These are phyloP conservation scores for Naganishia liquefaciens DNA, from an alignment of 1,284 basidiomycete genomes.

Conservation along the genomic window DNA sequence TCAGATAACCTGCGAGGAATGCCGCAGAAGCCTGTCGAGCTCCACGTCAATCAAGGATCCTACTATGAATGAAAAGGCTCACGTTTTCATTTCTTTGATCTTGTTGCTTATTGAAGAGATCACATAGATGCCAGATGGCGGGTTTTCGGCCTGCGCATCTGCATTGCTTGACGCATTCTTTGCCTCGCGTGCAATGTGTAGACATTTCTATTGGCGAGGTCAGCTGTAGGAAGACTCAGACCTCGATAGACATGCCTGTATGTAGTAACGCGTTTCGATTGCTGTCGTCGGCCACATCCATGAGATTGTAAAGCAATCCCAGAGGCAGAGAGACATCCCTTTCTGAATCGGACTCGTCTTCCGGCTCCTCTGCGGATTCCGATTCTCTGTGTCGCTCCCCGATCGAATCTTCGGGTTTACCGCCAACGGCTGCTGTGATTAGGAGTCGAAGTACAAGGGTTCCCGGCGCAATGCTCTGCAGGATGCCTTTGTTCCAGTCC, in stretches of 20 bases:
- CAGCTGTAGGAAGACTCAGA: not conserved
- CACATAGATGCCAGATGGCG: conserved; percentile 18
- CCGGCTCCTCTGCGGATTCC: not conserved
- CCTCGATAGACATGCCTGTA: conserved; percentile 17
- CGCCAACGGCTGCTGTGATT: not conserved
- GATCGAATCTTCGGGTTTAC: not conserved
- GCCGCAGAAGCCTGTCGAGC: conserved; percentile 28
- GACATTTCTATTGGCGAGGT: conserved; percentile 7
- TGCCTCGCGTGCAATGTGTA: conserved; percentile 6
- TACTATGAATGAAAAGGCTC: not conserved
- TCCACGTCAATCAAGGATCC: not conserved
- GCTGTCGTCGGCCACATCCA: conserved; percentile 13
- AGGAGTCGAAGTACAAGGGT: conserved; percentile 8
- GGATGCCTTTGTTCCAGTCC: conserved; percentile 5
- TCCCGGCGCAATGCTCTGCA: conserved; percentile 5
- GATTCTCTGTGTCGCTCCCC: not conserved
- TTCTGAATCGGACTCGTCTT: not conserved
- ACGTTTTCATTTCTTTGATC: conserved; percentile 25
- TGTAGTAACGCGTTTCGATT: conserved; percentile 1
- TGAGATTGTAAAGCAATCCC: conserved; percentile 26
- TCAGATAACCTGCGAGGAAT: conserved; percentile 33
- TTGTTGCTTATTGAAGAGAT: conserved; percentile 29
- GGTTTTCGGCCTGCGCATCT: conserved; percentile 8
- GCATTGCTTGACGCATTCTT: conserved; percentile 24
- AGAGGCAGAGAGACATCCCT: conserved; percentile 24